Evolutionary conservation across 116 monocot genomes (phyloP).

Genomic region (Papilionanthe hybrid): DNA sequence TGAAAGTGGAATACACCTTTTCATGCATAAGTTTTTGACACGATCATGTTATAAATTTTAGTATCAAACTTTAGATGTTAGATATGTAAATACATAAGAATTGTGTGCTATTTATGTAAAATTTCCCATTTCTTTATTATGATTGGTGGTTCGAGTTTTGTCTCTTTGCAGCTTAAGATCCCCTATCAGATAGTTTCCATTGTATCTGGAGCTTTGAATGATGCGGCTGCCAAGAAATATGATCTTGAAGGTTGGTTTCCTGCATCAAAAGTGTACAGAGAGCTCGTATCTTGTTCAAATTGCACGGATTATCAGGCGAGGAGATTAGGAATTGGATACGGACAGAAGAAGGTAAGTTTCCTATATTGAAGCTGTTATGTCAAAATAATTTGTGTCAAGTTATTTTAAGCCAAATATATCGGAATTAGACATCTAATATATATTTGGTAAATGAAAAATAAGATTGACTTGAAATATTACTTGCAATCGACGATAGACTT

Average conservation of each 20-base stretch:
- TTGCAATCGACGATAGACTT: background rate
- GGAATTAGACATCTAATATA: too few species aligned
- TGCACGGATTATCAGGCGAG: constrained; percentile 91
- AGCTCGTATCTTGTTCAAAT: constrained; percentile 95
- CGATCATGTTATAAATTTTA: too few species aligned
- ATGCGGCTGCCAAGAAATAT: constrained; percentile 98
- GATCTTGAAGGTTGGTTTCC: constrained; percentile 98
- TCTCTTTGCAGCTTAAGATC: constrained; percentile 52
- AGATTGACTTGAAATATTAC: background rate
- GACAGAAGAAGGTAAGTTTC: constrained; percentile 77
- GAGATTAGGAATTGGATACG: constrained; percentile 72
- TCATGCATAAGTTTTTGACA: too few species aligned
- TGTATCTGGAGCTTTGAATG: constrained; percentile 95
- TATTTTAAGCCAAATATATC: background rate
- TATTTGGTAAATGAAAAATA: background rate
- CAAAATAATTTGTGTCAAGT: background rate
- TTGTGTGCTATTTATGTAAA: too few species aligned
- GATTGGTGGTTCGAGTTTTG: background rate
- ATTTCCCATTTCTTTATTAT: background rate
- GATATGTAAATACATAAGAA: too few species aligned
- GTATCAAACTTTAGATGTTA: too few species aligned
- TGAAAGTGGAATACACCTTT: too few species aligned
- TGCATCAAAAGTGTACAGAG: constrained; percentile 87
- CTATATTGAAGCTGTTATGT: background rate
- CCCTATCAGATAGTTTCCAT: constrained; percentile 91